Base-by-base conservation (phyloP, 2,329 filamentous ascomycete genomes). In the Colletotrichum spaethianum region DNA sequence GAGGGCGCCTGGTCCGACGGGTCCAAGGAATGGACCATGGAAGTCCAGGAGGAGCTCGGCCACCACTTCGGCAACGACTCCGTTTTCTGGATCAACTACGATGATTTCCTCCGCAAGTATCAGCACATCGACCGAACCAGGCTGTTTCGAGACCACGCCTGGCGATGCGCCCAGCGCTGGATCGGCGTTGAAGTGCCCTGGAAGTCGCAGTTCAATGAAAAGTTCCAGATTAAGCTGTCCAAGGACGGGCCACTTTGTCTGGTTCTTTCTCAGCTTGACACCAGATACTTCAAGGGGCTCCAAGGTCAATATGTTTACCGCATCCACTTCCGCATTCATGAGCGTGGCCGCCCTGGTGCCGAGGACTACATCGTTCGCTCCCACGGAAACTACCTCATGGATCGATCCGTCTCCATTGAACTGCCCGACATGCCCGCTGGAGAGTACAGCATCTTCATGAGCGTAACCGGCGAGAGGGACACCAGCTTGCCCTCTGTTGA, bases 51-150 rank as follows among this genome's bases (percentile, higher is more conserved):
- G 69, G 89, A 91, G 78, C 85, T 91, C 1, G 84, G 83, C 52
- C 89, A 91, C 76, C 86, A 85, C 38, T 91, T 91, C 68, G 89
- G 89, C 28, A 88, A 87, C 74, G 89, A 91, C 75, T 90, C 88
- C 0, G 88, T 90, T 16, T 91, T 91, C 76, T 91, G 89, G 89
- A 91, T 91, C 70, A 85, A 88, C 1, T 91, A 90, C 76, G 84
- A 88, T 62, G 90, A 92, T 75, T 83, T 92, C 63, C 85, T 92
- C 16, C 86, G 87, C 74, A 92, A 91, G 76, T 92, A 89, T 76
- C 86, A 87, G 60, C 86, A 87, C 74, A 88, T 92, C 64, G 89
- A 92, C 76, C 85, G 90, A 18, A 92, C 90, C 0, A 85, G 90
- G 0, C 86, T 92, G 23, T 92, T 92, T 79, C 83, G 87, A 33